Percentiles rank a stretch among this genome's conserved stretches.
Conservation (phyloP, 2,329 filamentous ascomycete genomes). For the Botrytis tulipae region DNA sequence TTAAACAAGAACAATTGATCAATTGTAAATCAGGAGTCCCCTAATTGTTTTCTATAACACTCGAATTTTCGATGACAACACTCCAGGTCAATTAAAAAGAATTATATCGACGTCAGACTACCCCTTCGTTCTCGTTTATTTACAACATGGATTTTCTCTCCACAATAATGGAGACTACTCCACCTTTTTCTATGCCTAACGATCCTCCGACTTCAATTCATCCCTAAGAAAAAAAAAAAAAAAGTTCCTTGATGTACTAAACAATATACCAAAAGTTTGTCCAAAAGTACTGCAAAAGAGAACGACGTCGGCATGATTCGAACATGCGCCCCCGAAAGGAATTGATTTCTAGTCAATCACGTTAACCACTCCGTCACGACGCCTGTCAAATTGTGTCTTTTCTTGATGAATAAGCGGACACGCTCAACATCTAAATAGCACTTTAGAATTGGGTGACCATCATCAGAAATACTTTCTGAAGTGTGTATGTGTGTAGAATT, state of each 20-base stretch:
- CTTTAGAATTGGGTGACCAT: fast-evolving
- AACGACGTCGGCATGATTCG: conserved; percentile 9
- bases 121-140: neutral
- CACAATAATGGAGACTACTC: neutral
- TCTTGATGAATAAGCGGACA: fast-evolving
- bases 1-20: neutral
- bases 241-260: too few species aligned
- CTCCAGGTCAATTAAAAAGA: neutral
- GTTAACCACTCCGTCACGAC: conserved; percentile 18
- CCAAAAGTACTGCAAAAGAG: fast-evolving
- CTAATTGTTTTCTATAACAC: fast-evolving
- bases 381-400: fast-evolving
- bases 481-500: neutral
- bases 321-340: conserved; percentile 17
- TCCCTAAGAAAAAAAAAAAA: neutral
- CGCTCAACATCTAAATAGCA: fast-evolving
- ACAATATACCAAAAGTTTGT: too few species aligned
- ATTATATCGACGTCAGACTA: neutral
- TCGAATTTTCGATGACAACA: neutral
- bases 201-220: neutral
- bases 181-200: neutral
- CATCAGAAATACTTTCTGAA: neutral
- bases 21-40: neutral
- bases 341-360: conserved; percentile 19
- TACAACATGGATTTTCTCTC: neutral